Evolutionary conservation across 139 green algal species (phyloP), one percentile per base, ranked within the genome.

Genomic region (Ettlia oleoabundans): DNA sequence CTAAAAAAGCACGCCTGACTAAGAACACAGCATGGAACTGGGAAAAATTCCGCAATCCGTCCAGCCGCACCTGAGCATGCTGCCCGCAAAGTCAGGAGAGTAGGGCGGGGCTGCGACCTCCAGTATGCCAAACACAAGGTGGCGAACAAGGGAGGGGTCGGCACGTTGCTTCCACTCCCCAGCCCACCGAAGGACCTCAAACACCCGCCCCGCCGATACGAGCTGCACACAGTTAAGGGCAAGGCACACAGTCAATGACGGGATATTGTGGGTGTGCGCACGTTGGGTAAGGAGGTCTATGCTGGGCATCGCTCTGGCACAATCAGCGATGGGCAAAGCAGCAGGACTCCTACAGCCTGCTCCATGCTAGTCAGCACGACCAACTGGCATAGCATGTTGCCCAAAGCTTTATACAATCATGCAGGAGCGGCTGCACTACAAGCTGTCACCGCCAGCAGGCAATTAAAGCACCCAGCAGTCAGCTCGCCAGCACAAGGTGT

Each of bases 101-200:
- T 92, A 92, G 28, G 89, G 89, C 10, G 89, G 89, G 4, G 70
- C 78, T 47, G 74, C 71, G 1, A 80, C 80, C 32, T 67, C 78
- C 42, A 92, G 84, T 7, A 76, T 52, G 21, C 72, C 66, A 84
- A 89, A 90, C 26, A 91, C 67, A 4, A 92, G 80, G 69, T 87
- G 73, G 58, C 84, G 78, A 52, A 91, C 78, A 24, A 90, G 81
- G 0, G 77, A 80, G 32, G 86, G 82, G 66, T 89, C 86, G 53
- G 81, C 86, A 18, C 80, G 53, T 5, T 37, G 33, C 10, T 83
- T 83, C 86, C 86, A 92, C 18, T 40, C 53, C 84, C 86, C 61
- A 3, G 63, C 84, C 74, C 81, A 88, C 19, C 33, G 35, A 33
- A 88, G 62, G 32, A 88, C 77, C 32, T 84, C 52, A 30, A 62